Evolutionary conservation across 2,329 filamentous ascomycete genomes (phyloP), one percentile per base, ranked within the genome.

Genomic region (Sarocladium kiliense): DNA sequence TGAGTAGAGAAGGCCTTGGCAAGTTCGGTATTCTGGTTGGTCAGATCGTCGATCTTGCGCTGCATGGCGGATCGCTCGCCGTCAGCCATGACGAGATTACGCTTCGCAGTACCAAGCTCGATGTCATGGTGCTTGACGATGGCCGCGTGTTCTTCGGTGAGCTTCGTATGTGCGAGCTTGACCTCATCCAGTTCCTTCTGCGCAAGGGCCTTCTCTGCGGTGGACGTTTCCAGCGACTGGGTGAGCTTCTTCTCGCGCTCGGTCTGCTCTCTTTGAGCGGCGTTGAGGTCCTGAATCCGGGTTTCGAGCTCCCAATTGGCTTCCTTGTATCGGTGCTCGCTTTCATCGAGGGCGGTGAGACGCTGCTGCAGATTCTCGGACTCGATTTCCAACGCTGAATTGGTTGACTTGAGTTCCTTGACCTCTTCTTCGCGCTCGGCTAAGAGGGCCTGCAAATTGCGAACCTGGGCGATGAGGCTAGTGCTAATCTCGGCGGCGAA

Each of bases 401-500:
- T 89, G 59, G 95, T 90, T 53, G 84, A 70, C 62, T 88, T 88
- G 58, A 86, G 77, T 18, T 85, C 80, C 68, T 89, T 92, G 61
- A 97, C 75, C 47, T 90, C 80, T 54, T 96, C 92, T 60, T 99
- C 94, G 61, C 91, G 89, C 72, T 97, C 91, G 0, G 87, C 82
- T 11, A 99, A 79, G 16, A 96, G 77, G 2, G 86, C 81, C 70
- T 99, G 94, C 55, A 99, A 74, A 66, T 94, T 91, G 59, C 94
- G 87, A 53, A 99, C 89, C 73, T 97, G 94, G n/a, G 88, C 86
- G 53, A 99, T 86, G 53, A 99, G 78, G 2, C 91, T 96, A 5
- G 91, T 96, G 66, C 91, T 97, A 64, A 99, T 97, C 67, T 99
- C 93, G 53, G 94, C 92, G n/a, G 93, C 94, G 66, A 99, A 96